Conservation (phyloP, 2,329 filamentous ascomycete species). For the Fusarium marasasianum region DNA sequence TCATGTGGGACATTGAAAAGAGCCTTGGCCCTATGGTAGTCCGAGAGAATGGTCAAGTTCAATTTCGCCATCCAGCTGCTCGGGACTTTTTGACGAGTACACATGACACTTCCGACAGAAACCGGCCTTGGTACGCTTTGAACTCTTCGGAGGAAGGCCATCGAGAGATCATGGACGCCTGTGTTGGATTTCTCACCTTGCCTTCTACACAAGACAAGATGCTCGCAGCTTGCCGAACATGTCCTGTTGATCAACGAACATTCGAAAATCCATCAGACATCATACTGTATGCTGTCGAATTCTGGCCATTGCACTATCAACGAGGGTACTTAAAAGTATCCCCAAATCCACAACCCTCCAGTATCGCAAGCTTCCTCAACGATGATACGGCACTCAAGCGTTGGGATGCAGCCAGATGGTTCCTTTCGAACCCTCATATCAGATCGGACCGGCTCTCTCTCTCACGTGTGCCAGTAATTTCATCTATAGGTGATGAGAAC, state of each 20-base stretch:
- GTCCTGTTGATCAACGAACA: not conserved
- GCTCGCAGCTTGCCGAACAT: not conserved
- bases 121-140: not conserved
- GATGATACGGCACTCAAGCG: not conserved
- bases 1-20: not conserved
- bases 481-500: not conserved
- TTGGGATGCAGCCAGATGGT: not conserved
- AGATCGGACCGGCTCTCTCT: not conserved
- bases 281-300: not conserved
- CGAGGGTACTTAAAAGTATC: not conserved
- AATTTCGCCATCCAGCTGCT: not conserved
- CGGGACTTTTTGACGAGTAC: not conserved
- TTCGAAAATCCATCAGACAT: not conserved
- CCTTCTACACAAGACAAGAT: not conserved
- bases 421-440: not conserved
- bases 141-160: not conserved
- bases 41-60: not conserved
- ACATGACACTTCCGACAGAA: rapidly evolving
- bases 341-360: rapidly evolving
- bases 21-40: not conserved
- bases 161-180: not conserved
- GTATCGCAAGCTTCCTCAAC: not conserved
- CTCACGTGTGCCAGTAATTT: not conserved
- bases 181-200: not conserved
- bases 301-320: not conserved